Base-by-base conservation (phyloP, 495 filamentous ascomycete genomes). In the Aspergillus ellipticus region DNA sequence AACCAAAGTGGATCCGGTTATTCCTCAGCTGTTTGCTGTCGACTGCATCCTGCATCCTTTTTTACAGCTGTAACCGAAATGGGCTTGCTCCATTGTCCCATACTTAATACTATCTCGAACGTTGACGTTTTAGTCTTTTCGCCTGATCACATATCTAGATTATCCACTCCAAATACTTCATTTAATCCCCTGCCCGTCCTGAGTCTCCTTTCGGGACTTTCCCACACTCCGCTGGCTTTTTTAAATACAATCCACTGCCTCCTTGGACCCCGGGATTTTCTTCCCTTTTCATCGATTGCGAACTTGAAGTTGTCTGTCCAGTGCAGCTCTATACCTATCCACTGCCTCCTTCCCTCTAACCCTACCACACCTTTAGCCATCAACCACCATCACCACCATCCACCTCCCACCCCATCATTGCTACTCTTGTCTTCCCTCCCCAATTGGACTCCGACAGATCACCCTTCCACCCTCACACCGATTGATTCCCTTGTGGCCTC, bases 11-110 rank as follows among this genome's bases (percentile, higher is more conserved):
- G 58, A 57, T 57, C 63, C 57, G 52, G 51, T 49, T 58, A 56
- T 54, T 59, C 43, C 59, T 62, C 51, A 50, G 59, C 59, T 73
- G 69, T 72, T 75, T 75, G 69, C 69, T 72, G 61, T 66, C 60
- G 59, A 67, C 66, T 70, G 66, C 70, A 70, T 68, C 64, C 66
- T 69, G 66, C 64, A 64, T 54, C 61, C 52, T 60, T 61, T 62
- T 72, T 64, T 74, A 72, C 69, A 73, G 67, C 69, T 73, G 72
- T 71, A 67, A 75, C 69, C 69, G 62, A 73, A 75, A 72, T 69
- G 62, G 62, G 59, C 22, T 28, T 48, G 43, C 51, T 62, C 54
- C 56, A 60, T 59, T 54, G 50, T 62, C 54, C 46, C 65, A 51
- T 41, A 63, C 52, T 55, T 41, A n/a, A n/a, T n/a, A 55, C 54